Conservation (phyloP, 2,329 filamentous ascomycete genomes). For the Fusarium ramigenum region DNA sequence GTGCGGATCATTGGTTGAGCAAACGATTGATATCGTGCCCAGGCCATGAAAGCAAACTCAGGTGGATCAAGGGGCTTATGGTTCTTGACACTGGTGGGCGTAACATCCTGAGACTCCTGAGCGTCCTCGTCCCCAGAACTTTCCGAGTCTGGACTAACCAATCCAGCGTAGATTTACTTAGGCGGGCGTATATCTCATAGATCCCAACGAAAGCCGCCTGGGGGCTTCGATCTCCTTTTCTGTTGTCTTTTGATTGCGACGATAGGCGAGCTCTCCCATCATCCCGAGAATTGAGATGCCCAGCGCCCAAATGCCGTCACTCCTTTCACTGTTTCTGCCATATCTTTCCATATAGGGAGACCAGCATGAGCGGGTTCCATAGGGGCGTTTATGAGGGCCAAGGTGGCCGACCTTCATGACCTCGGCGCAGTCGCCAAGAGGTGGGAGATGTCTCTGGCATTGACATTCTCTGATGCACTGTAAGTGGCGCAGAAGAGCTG, state of each 20-base stretch:
- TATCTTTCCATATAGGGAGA: slow-evolving; percentile 42
- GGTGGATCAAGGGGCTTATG: too few relatives aligned
- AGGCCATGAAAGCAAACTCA: too few relatives aligned
- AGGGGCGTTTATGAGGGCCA: slow-evolving; percentile 3
- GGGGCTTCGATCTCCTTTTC: not conserved
- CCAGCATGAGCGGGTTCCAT: slow-evolving; percentile 42
- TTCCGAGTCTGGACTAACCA: not conserved
- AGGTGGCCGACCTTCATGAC: slow-evolving; percentile 28
- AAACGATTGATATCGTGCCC: too few relatives aligned
- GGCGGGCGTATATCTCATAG: not conserved
- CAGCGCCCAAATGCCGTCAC: slow-evolving; percentile 48
- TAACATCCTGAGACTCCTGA: not conserved
- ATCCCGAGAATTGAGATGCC: slow-evolving; percentile 45
- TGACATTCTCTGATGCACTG: too few relatives aligned
- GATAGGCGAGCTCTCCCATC: slow-evolving; percentile 9
- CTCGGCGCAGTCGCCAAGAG: slow-evolving; percentile 45
- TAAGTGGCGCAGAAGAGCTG: too few relatives aligned
- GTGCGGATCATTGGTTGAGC: too few relatives aligned
- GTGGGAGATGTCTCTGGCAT: too few relatives aligned
- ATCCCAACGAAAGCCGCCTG: not conserved
- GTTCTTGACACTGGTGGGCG: not conserved
- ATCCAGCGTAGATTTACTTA: not conserved
- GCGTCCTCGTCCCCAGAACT: not conserved
- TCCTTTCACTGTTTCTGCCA: slow-evolving; percentile 29
- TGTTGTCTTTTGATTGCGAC: not conserved